A percentile compares a stretch with the other conserved stretches of the same genome.
Conservation (phyloP, 768 basidiomycete genomes). For the Cyclocybe cylindracea region DNA sequence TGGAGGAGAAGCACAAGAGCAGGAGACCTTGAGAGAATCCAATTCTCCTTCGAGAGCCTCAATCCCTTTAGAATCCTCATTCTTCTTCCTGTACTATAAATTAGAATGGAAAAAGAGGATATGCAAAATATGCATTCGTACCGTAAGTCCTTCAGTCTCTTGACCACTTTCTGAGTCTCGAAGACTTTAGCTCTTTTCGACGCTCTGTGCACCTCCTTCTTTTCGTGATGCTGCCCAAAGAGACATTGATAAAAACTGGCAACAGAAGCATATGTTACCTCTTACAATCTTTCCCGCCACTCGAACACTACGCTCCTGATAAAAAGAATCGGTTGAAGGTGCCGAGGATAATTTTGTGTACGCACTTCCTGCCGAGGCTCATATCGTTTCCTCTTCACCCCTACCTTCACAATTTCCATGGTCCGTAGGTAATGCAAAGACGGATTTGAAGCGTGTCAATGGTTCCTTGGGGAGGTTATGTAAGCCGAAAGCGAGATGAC, state of each 20-base stretch:
- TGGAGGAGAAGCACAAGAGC: constrained; percentile 7
- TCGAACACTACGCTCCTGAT: constrained; percentile 43
- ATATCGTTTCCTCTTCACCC: constrained; percentile 46
- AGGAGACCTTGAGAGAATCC: constrained; percentile 60
- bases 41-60: constrained; percentile 61
- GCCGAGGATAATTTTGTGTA: constrained; percentile 1
- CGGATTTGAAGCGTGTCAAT: too few relatives aligned
- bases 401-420: neutral
- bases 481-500: too few relatives aligned
- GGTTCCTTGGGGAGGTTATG: too few relatives aligned
- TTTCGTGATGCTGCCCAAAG: constrained; percentile 63
- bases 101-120: neutral
- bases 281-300: constrained; percentile 60
- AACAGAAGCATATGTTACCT: constrained; percentile 2
- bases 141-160: constrained; percentile 75
- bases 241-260: constrained; percentile 1
- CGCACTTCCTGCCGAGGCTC: constrained; percentile 34
- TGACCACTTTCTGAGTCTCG: constrained; percentile 82
- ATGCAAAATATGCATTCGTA: constrained; percentile 25
- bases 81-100: constrained; percentile 34
- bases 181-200: constrained; percentile 81
- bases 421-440: too few relatives aligned
- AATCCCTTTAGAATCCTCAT: constrained; percentile 37
- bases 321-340: neutral
- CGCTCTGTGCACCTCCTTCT: constrained; percentile 72